These are phyloP conservation scores for Aspergillus ellipticus DNA, from an alignment of 495 filamentous ascomycete species.

Conservation along the genomic window DNA sequence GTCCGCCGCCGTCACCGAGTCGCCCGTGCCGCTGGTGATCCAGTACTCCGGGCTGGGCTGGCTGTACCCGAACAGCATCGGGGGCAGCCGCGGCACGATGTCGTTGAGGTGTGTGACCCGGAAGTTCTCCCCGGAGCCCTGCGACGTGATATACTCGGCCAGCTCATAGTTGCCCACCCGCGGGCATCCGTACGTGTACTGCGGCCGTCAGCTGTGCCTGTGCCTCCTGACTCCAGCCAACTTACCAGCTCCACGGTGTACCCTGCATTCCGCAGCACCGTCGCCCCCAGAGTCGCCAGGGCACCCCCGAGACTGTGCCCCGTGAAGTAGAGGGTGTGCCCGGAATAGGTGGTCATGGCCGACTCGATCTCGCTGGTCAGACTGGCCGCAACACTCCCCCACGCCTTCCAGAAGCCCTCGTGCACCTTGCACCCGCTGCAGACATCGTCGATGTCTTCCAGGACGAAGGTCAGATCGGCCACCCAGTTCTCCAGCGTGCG, in stretches of 20 bases:
- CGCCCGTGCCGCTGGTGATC: conserved; percentile 40
- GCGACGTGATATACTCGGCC: conserved; percentile 50
- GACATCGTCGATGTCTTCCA: conserved; percentile 26
- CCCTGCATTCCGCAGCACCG: conserved; percentile 51
- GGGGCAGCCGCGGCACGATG: conserved; percentile 62
- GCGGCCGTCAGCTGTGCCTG: conserved; percentile 7
- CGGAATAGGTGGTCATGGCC: conserved; percentile 36
- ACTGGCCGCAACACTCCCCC: conserved; percentile 44
- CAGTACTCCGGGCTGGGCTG: conserved; percentile 71
- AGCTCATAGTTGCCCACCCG: conserved; percentile 60
- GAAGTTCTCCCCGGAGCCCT: conserved; percentile 41
- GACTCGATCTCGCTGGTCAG: conserved; percentile 34
- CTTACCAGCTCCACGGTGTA: conserved; percentile 31
- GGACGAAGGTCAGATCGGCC: conserved; percentile 51
- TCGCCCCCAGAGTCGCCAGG: conserved; percentile 58
- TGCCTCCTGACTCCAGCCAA: neutral
- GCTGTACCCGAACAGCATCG: conserved; percentile 48
- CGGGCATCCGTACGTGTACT: conserved; percentile 68
- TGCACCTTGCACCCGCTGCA: conserved; percentile 48
- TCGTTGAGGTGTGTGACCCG: conserved; percentile 68
- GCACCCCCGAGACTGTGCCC: conserved; percentile 71
- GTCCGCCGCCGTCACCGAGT: conserved; percentile 38
- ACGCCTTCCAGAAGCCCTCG: conserved; percentile 54
- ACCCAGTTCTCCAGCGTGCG: conserved; percentile 63
- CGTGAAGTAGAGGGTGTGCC: conserved; percentile 53